Evolutionary conservation across 306 rosid genomes (phyloP), one percentile per base, ranked within the genome.

Genomic region (Lathyrus oleraceus): DNA sequence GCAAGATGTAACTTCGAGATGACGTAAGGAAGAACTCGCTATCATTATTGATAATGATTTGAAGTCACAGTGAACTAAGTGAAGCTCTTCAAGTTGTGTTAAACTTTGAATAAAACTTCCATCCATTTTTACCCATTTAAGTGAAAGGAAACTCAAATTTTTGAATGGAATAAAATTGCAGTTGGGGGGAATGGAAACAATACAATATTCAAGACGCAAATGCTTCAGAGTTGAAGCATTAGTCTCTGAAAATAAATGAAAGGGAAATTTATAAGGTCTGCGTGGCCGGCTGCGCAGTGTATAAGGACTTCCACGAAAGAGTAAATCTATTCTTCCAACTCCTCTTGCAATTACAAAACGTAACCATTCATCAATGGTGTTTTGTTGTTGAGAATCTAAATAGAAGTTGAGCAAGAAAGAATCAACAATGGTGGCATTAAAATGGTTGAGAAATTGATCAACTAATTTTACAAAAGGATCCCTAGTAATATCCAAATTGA

Each of bases 251-350:
- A 48, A 51, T 51, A 68, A 32, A 36, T 2, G 8, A 49, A 19
- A 10, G 32, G 21, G 12, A n/a, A 68, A 51, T 17, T 8, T 35
- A 30, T 19, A 68, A 12, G 7, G 6, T 3, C 0, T 53, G 6
- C 1, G 4, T 0, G 1, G 13, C 0, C 1, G 3, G 13, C 0
- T n/a, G n/a, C 2, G 51, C 2, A 8, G 4, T 0, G 4, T 21
- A 23, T 0, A 11, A 54, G 60, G 44, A 0, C 2, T 19, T 11
- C 15, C 14, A 19, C 1, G 0, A 8, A 20, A 21, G n/a, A 4
- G 14, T 53, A 20, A 14, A 20, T 53, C 6, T 0, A 53, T 10
- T 10, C 15, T 53, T 53, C 2, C n/a, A 20, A 53, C 14, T 0
- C 59, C 15, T 14, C 12, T 49, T 17, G 5, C 11, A 8, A 49